Evolutionary conservation across 2,329 filamentous ascomycete genomes (phyloP).

Genomic region (Colletotrichum destructivum): DNA sequence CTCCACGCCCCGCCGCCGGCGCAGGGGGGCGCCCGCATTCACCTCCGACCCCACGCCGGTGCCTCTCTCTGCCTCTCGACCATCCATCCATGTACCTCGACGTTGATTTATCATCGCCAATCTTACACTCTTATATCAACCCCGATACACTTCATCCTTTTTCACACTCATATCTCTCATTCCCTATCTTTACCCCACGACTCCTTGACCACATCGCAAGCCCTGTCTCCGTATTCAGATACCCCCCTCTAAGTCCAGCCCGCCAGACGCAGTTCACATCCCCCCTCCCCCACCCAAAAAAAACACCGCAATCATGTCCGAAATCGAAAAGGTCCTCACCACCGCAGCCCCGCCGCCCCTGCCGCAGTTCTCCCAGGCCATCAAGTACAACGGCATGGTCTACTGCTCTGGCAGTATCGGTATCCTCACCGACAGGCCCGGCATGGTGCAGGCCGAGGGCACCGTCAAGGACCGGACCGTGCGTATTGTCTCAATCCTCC

Average conservation of each 20-base stretch:
- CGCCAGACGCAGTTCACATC: too few relatives aligned
- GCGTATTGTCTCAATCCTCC: slow-evolving; percentile 43
- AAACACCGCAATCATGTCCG: slow-evolving; percentile 15
- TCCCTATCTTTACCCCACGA: too few relatives aligned
- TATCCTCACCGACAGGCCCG: slow-evolving; percentile 60
- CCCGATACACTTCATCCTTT: background rate
- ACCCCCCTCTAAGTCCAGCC: background rate
- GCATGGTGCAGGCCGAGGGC: slow-evolving; percentile 65
- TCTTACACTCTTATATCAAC: background rate
- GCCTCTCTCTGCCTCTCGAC: background rate
- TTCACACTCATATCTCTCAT: background rate
- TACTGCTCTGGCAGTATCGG: slow-evolving; percentile 78
- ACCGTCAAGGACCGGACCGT: slow-evolving; percentile 69
- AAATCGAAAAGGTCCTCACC: slow-evolving; percentile 43
- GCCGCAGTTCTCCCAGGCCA: slow-evolving; percentile 72
- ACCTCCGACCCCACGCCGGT: slow-evolving; percentile 36
- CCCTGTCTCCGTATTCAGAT: background rate
- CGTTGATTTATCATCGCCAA: slow-evolving; percentile 23
- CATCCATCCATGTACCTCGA: background rate
- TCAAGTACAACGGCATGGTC: slow-evolving; percentile 76
- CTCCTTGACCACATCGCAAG: background rate
- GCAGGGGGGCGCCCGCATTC: slow-evolving; percentile 7
- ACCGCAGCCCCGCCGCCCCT: slow-evolving; percentile 56
- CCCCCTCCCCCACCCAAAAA: too few relatives aligned
- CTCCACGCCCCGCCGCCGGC: slow-evolving; percentile 14